These are phyloP conservation scores for Vigna mungo DNA, from an alignment of 306 rosid species.

Conservation along the genomic window DNA sequence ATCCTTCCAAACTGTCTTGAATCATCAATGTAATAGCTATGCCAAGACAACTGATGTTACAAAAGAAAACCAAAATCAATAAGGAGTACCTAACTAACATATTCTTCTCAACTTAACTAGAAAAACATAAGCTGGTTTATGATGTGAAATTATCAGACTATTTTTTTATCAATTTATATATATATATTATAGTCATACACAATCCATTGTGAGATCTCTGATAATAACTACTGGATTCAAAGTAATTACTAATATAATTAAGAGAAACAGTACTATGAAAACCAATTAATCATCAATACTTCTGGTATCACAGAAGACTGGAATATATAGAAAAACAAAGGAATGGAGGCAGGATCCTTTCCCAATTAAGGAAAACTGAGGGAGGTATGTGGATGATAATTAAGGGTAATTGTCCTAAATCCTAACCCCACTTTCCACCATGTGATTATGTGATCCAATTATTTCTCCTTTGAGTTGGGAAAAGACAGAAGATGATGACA, in stretches of 20 bases:
- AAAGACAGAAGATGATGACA: slow-evolving; percentile 57
- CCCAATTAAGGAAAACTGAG: slow-evolving; percentile 50
- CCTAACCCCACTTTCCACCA: slow-evolving; percentile 47
- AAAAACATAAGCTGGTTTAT: too few species aligned
- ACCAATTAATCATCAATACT: background rate
- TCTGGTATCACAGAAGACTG: background rate
- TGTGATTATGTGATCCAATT: slow-evolving; percentile 42
- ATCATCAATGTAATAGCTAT: too few species aligned
- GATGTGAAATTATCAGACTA: too few species aligned
- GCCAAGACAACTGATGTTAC: too few species aligned
- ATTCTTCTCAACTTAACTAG: too few species aligned
- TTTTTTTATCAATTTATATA: too few species aligned
- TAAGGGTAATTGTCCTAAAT: slow-evolving; percentile 27
- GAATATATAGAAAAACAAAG: background rate
- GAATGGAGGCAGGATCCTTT: slow-evolving; percentile 30
- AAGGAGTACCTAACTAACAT: too few species aligned
- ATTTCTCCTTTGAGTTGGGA: slow-evolving; percentile 70
- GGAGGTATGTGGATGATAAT: slow-evolving; percentile 36
- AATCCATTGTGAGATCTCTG: too few species aligned
- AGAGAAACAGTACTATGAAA: background rate
- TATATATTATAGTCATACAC: too few species aligned
- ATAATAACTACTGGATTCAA: too few species aligned
- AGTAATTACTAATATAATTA: too few species aligned
- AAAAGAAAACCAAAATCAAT: too few species aligned
- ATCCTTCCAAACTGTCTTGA: background rate